Evolutionary conservation across 2,329 filamentous ascomycete genomes (phyloP).

Genomic region (Zymoseptoria pseudotritici): DNA sequence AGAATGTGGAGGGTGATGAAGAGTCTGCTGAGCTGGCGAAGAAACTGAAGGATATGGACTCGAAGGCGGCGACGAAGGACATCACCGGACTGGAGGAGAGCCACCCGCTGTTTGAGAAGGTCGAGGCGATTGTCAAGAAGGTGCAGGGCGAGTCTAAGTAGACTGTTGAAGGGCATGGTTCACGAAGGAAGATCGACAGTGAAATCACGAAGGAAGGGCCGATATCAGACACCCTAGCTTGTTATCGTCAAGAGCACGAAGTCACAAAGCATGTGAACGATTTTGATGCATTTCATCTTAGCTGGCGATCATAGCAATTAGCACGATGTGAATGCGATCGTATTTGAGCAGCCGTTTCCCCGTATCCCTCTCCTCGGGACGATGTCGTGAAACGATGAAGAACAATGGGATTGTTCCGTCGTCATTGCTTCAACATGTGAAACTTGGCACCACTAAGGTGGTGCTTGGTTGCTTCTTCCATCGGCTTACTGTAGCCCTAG

Average conservation of each 20-base stretch:
- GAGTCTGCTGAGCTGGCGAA: constrained; percentile 80
- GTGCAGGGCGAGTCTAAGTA: constrained; percentile 52
- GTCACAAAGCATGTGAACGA: neutral
- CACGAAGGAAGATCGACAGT: too few species aligned
- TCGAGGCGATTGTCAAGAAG: constrained; percentile 71
- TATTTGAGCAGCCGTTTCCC: too few species aligned
- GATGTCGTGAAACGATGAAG: neutral
- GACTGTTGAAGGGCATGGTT: neutral
- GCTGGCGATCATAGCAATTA: neutral
- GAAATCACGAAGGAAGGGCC: neutral
- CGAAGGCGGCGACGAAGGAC: constrained; percentile 69
- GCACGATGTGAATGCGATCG: neutral
- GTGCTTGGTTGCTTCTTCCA: neutral
- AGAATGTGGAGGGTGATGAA: constrained; percentile 84
- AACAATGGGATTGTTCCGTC: neutral
- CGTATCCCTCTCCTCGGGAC: too few species aligned
- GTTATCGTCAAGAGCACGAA: neutral
- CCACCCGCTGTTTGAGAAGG: constrained; percentile 69
- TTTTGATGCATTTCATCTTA: neutral
- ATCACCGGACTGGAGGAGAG: constrained; percentile 71
- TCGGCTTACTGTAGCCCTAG: neutral
- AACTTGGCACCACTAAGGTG: neutral
- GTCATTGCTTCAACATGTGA: neutral
- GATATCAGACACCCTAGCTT: neutral
- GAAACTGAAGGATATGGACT: constrained; percentile 67